These are phyloP conservation scores for Podaxis pistillaris DNA, from an alignment of 768 basidiomycete genomes.

Conservation along the genomic window DNA sequence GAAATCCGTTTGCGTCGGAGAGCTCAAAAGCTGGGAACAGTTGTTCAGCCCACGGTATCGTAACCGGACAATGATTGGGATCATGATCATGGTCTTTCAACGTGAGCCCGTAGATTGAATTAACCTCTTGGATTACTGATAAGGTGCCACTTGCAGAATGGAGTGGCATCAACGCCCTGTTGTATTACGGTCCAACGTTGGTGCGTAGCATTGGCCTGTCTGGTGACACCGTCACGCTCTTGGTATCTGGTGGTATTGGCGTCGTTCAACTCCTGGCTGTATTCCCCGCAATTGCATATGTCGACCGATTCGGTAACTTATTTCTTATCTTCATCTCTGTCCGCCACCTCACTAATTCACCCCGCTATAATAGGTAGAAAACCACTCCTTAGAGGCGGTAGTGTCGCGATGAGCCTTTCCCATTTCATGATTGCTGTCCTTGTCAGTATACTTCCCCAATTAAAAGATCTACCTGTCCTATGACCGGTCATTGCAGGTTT, in stretches of 20 bases:
- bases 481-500: conserved; percentile 23
- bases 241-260: conserved; percentile 79
- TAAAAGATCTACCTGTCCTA: too few relatives aligned
- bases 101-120: conserved; percentile 41
- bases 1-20: conserved; percentile 27
- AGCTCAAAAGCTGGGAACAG: conserved; percentile 49
- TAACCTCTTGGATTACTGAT: background rate
- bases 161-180: conserved; percentile 82
- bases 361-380: conserved; percentile 47
- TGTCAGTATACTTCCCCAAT: conserved; percentile 32
- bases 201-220: conserved; percentile 61
- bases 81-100: conserved; percentile 81
- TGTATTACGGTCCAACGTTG: conserved; percentile 80
- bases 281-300: conserved; percentile 66
- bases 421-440: conserved; percentile 66
- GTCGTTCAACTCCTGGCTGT: conserved; percentile 78
- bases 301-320: conserved; percentile 59
- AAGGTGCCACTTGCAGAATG: conserved; percentile 52
- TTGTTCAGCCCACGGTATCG: conserved; percentile 55
- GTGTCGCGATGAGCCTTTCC: conserved; percentile 59
- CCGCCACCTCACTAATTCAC: background rate
- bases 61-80: conserved; percentile 64
- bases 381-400: conserved; percentile 64
- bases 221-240: conserved; percentile 55
- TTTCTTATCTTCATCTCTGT: conserved; percentile 14